Evolutionary conservation across 306 rosid species (phyloP).

Genomic region (Parietaria judaica): DNA sequence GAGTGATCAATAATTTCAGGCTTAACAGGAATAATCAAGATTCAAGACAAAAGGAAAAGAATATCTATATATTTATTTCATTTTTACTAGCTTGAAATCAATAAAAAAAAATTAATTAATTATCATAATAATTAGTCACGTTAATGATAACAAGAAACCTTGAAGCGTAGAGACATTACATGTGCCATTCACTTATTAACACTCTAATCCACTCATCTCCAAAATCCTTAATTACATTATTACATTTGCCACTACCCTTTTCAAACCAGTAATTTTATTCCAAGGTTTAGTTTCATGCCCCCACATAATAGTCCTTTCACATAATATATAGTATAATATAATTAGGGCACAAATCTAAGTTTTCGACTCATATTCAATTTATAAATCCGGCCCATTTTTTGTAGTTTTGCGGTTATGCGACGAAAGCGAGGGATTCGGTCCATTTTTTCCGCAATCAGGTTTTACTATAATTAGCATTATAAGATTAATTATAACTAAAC

Average conservation of each 20-base stretch:
- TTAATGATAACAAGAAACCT: constrained; percentile 13
- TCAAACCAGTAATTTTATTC: background rate
- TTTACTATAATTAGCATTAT: too few species aligned
- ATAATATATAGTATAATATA: background rate
- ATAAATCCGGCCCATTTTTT: too few species aligned
- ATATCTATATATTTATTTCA: background rate
- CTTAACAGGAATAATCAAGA: background rate
- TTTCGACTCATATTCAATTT: too few species aligned
- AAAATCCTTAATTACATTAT: background rate
- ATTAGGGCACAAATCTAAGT: background rate
- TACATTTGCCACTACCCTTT: background rate
- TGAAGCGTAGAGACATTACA: constrained; percentile 19
- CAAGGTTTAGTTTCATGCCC: background rate
- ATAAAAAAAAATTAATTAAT: background rate
- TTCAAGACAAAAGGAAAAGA: too few species aligned
- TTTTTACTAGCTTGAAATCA: constrained; percentile 4
- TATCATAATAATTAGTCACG: constrained; percentile 6
- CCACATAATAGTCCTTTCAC: background rate
- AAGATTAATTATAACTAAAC: too few species aligned
- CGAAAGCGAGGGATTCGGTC: too few species aligned
- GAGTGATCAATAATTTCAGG: background rate
- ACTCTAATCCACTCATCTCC: constrained; percentile 14
- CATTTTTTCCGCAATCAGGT: too few species aligned
- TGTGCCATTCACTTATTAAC: constrained; percentile 21
- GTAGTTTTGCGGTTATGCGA: too few species aligned